Percentiles rank a stretch among this genome's conserved stretches.
phyloP scores from a whole-genome alignment of 108 stramenopile species.

The Parietichytrium sp. region DNA sequence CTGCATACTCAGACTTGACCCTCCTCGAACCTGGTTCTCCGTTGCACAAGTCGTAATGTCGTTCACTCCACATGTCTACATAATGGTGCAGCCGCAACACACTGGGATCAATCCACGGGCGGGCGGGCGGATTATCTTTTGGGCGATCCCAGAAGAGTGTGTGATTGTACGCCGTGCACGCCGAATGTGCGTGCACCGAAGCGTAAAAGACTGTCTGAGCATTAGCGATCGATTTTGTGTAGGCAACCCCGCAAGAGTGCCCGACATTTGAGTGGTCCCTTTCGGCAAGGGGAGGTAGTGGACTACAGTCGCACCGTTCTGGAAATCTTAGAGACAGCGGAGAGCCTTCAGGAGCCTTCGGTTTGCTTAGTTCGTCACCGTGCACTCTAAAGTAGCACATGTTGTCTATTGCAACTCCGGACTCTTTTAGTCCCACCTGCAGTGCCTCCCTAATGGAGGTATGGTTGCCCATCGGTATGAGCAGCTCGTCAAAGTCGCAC shows the following conservation, averaged over 20 bases:
- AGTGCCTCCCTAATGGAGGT: neutral
- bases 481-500: neutral
- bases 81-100: neutral
- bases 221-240: constrained; percentile 4
- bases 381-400: neutral
- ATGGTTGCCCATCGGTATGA: neutral
- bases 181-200: neutral
- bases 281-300: neutral
- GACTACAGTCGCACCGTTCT: neutral
- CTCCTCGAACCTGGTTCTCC: no score
- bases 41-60: neutral
- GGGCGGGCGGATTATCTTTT: neutral
- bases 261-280: neutral
- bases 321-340: neutral
- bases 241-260: neutral
- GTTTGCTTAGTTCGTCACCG: neutral
- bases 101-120: neutral
- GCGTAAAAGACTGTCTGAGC: neutral
- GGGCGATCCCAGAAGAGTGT: neutral
- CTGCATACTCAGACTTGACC: no score
- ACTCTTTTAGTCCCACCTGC: neutral
- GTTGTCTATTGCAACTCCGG: neutral
- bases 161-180: neutral
- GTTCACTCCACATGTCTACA: neutral
- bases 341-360: neutral